Evolutionary conservation across 768 basidiomycete genomes (phyloP), one percentile per base, ranked within the genome.

Genomic region (Leccinum variicolor): DNA sequence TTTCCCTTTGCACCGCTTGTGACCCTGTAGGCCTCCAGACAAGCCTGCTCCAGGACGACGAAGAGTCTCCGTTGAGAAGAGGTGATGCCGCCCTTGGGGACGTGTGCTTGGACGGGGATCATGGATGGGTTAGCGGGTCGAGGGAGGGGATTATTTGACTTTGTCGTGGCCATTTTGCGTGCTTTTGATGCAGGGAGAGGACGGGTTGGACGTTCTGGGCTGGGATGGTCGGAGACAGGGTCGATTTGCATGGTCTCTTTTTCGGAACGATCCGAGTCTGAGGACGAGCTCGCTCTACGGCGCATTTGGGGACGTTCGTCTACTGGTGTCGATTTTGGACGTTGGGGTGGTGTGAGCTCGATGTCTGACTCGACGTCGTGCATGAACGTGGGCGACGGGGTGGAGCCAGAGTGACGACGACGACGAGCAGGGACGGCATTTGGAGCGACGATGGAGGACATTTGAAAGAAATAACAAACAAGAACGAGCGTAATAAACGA

Each of bases 1-100:
- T 82, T 81, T 53, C 81, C 77, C 49, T 84, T 80, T 0, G 67
- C 75, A 25, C 83, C 80, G 47, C 84, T 79, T 47, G 86, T 85
- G 60, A 97, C 82, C 58, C 90, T 84, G 77, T 98, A 98, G 3
- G 93, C 92, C 77, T 98, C 96, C 53, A 99, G 78, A 69, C 97
- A 99, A 0, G 97, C 96, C 68, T 95, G 89, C 70, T 92, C 91
- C 46, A 99, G 77, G 10, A 99, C 81, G 50, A 99, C 95, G 61
- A 89, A 97, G 17, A 99, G 79, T 52, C 89, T 77, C 26, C 94
- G 80, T 54, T 83, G 81, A 2, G 77, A 73, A 0, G 81, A 76
- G 10, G 77, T 76, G n/a, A 79, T 73, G 33, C 79, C 78, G 8
- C 79, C 80, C 56, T 82, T 76, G 53, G 86, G 76, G 10, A 92